Evolutionary conservation across 257 asterid genomes (phyloP).

Genomic region (Knoxia roxburghii): DNA sequence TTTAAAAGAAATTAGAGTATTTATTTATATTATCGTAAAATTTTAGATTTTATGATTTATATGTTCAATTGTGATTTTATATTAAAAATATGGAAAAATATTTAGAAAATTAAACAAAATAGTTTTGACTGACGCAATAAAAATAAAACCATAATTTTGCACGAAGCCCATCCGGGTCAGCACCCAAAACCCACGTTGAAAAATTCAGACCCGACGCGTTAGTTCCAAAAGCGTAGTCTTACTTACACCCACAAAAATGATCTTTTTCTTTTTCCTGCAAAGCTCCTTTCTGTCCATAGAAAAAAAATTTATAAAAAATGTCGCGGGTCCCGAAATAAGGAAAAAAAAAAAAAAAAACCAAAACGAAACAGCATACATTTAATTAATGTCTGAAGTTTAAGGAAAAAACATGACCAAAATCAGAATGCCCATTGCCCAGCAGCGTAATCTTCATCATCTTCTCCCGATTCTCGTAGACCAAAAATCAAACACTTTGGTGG

Average conservation of each 20-base stretch:
- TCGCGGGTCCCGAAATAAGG: no score
- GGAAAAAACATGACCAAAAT: slow-evolving; percentile 17
- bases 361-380: not conserved
- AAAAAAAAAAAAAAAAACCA: not conserved
- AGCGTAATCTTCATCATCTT: not conserved
- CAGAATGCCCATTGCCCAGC: slow-evolving; percentile 24
- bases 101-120: no score
- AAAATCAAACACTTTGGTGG: slow-evolving; percentile 25
- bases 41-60: no score
- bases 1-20: no score
- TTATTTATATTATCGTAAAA: no score
- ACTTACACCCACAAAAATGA: not conserved
- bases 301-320: not conserved
- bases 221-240: not conserved
- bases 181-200: not conserved
- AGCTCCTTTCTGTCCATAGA: slow-evolving; percentile 12
- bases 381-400: no score
- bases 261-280: not conserved
- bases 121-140: no score
- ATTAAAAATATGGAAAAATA: no score
- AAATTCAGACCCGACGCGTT: not conserved
- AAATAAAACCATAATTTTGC: no score
- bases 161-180: no score
- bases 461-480: slow-evolving; percentile 24
- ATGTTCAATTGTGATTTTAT: no score